phyloP scores from a whole-genome alignment of 2,329 filamentous ascomycete species.

The Colletotrichum salicis region DNA sequence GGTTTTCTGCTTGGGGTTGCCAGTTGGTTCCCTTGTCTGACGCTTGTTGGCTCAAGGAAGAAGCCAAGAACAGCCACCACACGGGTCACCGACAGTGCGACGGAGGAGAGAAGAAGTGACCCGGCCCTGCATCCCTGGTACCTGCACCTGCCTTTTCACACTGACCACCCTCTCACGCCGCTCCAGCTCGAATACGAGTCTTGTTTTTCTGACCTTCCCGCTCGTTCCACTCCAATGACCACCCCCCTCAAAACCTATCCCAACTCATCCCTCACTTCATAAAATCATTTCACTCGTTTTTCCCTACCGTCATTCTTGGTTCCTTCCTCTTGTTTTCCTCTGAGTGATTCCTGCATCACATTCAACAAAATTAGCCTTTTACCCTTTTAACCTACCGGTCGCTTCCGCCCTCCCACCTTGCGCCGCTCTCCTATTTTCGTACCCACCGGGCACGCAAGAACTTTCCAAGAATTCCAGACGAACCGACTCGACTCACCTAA shows the following conservation, averaged over 20 bases:
- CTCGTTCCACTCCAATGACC: conserved; percentile 13
- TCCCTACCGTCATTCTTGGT: neutral
- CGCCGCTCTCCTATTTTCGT: conserved; percentile 19
- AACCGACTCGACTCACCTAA: conserved; percentile 8
- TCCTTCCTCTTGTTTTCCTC: conserved; percentile 3
- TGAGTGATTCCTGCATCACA: neutral
- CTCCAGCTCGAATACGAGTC: conserved; percentile 22
- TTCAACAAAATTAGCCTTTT: no score
- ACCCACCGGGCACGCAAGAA: conserved; percentile 23
- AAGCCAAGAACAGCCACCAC: conserved; percentile 25
- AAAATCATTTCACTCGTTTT: conserved; percentile 26
- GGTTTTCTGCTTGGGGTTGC: neutral
- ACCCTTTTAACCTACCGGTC: conserved; percentile 4
- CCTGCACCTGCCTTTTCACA: conserved; percentile 2
- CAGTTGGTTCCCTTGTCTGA: neutral
- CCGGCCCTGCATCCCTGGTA: neutral
- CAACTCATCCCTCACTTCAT: conserved; percentile 19
- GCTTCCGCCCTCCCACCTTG: conserved; percentile 9
- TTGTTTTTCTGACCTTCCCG: conserved; percentile 32
- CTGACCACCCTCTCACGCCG: conserved; percentile 8
- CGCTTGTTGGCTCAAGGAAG: conserved; percentile 6
- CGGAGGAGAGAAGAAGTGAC: neutral
- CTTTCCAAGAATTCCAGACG: conserved; percentile 26
- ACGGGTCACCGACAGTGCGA: conserved; percentile 32
- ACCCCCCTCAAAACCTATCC: neutral